phyloP scores from a whole-genome alignment of 306 rosid species.

The Trifolium repens region DNA sequence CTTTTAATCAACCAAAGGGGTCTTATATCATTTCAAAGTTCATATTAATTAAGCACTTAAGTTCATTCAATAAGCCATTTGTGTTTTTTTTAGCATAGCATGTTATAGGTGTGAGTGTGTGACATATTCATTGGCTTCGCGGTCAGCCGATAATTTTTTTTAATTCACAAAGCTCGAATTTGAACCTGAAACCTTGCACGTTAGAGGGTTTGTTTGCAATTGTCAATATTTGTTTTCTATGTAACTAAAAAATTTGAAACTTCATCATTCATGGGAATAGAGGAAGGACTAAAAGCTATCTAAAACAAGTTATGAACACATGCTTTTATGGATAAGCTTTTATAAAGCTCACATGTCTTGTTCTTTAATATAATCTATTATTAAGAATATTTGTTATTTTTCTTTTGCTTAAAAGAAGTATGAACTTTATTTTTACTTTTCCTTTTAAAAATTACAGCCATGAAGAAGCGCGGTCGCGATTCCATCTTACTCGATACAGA shows the following conservation, averaged over 20 bases:
- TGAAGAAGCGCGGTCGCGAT: conserved; percentile 74
- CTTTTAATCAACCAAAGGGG: conserved; percentile 42
- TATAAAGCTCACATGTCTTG: conserved; percentile 29
- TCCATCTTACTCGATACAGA: conserved; percentile 58
- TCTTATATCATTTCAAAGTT: background rate
- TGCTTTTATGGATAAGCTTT: conserved; percentile 7
- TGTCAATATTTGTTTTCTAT: background rate
- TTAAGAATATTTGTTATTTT: background rate
- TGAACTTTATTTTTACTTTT: conserved; percentile 1
- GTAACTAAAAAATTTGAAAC: background rate
- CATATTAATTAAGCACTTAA: conserved; percentile 8
- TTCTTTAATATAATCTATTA: conserved; percentile 16
- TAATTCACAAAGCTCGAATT: background rate
- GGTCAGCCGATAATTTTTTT: background rate
- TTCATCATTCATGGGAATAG: background rate
- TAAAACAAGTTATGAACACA: background rate
- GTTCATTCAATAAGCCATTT: background rate
- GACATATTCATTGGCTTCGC: background rate
- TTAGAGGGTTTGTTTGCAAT: background rate
- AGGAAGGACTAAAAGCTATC: background rate
- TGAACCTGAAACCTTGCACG: background rate
- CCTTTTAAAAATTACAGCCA: conserved; percentile 50
- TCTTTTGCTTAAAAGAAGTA: background rate
- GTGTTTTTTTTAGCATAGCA: background rate
- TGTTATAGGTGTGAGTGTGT: background rate